phyloP scores from a whole-genome alignment of 805 yeast species.

The Hemisphaericaspora nanyangensis region DNA sequence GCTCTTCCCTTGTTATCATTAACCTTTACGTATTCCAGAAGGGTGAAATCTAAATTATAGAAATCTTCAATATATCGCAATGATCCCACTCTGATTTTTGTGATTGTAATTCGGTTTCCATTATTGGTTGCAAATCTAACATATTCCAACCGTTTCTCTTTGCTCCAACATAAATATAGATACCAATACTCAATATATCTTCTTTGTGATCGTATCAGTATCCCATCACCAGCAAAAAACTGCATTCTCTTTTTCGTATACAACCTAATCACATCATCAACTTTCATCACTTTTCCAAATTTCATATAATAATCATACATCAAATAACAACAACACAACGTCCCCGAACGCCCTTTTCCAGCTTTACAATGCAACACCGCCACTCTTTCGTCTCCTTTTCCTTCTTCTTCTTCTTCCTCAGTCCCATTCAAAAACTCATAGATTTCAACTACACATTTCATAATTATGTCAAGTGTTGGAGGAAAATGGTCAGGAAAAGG shows the following conservation, averaged over 20 bases:
- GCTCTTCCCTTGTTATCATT: not conserved
- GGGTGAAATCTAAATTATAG: not conserved
- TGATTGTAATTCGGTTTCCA: not conserved
- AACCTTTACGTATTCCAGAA: not conserved
- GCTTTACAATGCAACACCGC: constrained; percentile 83
- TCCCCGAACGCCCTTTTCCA: constrained; percentile 91
- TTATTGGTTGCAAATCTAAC: not conserved
- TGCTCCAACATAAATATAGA: constrained; percentile 4
- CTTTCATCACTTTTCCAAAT: too few relatives aligned
- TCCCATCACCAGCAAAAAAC: constrained; percentile 55
- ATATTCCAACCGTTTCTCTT: not conserved
- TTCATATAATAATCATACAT: constrained; percentile 35
- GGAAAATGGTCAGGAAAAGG: constrained; percentile 81
- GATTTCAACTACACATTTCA: constrained; percentile 43
- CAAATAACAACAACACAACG: constrained; percentile 65
- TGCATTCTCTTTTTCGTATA: constrained; percentile 62
- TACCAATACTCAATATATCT: constrained; percentile 61
- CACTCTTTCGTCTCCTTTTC: too few relatives aligned
- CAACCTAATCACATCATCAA: constrained; percentile 42
- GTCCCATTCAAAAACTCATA: constrained; percentile 33
- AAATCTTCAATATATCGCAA: not conserved
- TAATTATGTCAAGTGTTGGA: constrained; percentile 57
- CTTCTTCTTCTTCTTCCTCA: constrained; percentile 29
- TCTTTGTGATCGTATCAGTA: constrained; percentile 66
- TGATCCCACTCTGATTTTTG: not conserved